Evolutionary conservation across 2,329 filamentous ascomycete species (phyloP).

Genomic region (Clonostachys byssicola): DNA sequence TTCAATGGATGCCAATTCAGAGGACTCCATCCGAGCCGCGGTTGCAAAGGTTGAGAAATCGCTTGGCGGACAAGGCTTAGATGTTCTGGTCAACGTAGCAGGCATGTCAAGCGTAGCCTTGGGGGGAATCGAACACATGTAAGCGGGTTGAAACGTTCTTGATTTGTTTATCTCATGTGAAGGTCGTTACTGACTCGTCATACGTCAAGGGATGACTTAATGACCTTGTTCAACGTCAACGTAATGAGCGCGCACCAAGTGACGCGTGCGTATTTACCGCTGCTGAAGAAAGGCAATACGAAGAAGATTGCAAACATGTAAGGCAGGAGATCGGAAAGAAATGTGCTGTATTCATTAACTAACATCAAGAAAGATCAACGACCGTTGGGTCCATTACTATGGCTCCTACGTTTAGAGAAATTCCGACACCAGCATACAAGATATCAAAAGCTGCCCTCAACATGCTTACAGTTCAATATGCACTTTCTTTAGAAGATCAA

Average conservation of each 20-base stretch:
- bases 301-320: constrained; percentile 40
- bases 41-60: constrained; percentile 1
- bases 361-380: constrained; percentile 4
- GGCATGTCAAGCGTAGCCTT: not conserved
- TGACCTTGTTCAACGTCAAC: constrained; percentile 1
- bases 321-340: not conserved
- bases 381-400: constrained; percentile 33
- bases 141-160: too few relatives aligned
- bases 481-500: constrained; percentile 22
- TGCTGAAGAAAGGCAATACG: constrained; percentile 25
- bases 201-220: constrained; percentile 1
- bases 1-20: not conserved
- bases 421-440: constrained; percentile 33
- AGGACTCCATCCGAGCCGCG: not conserved
- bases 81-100: constrained; percentile 4
- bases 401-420: constrained; percentile 9
- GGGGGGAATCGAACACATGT: not conserved
- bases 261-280: constrained; percentile 28
- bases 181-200: too few relatives aligned
- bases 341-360: not conserved
- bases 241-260: constrained; percentile 4
- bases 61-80: not conserved
- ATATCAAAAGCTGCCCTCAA: constrained; percentile 41
- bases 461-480: constrained; percentile 38
- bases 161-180: too few relatives aligned